phyloP scores from a whole-genome alignment of 2,329 filamentous ascomycete genomes.

The Niveomyces coronatus region DNA sequence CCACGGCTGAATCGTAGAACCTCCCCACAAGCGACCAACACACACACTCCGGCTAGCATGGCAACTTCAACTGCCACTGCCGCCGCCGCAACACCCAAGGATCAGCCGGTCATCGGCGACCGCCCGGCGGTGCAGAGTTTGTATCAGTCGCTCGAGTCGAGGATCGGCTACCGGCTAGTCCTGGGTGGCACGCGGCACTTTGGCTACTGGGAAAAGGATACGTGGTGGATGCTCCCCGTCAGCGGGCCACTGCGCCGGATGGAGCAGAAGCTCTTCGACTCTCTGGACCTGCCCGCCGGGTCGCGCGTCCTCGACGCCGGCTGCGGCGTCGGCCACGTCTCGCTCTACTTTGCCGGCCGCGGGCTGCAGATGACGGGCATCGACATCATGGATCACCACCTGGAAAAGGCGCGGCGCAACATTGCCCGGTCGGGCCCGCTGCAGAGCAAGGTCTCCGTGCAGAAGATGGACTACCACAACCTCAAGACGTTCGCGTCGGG shows the following conservation, averaged over 20 bases:
- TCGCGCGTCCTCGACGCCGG: constrained; percentile 41
- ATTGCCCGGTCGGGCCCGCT: constrained; percentile 23
- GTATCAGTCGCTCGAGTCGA: constrained; percentile 34
- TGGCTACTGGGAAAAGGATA: constrained; percentile 35
- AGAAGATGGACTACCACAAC: constrained; percentile 40
- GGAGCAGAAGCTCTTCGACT: constrained; percentile 36
- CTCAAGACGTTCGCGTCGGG: constrained; percentile 27
- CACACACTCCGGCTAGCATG: too few relatives aligned
- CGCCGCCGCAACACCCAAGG: background rate
- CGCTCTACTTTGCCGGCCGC: constrained; percentile 33
- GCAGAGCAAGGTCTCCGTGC: constrained; percentile 25
- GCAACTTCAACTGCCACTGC: background rate
- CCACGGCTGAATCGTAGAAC: too few relatives aligned
- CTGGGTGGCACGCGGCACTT: constrained; percentile 40
- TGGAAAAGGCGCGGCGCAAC: constrained; percentile 32
- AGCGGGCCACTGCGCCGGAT: constrained; percentile 31
- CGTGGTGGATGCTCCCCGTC: constrained; percentile 38
- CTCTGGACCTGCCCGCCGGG: constrained; percentile 26
- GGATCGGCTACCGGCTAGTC: constrained; percentile 31
- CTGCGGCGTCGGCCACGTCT: constrained; percentile 39
- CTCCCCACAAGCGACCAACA: too few relatives aligned
- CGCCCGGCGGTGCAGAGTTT: constrained; percentile 32
- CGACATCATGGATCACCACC: constrained; percentile 38
- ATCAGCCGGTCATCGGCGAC: constrained; percentile 22
- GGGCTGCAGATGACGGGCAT: constrained; percentile 34